These are phyloP conservation scores for Septoria linicola DNA, from an alignment of 2,329 filamentous ascomycete genomes.

Conservation along the genomic window DNA sequence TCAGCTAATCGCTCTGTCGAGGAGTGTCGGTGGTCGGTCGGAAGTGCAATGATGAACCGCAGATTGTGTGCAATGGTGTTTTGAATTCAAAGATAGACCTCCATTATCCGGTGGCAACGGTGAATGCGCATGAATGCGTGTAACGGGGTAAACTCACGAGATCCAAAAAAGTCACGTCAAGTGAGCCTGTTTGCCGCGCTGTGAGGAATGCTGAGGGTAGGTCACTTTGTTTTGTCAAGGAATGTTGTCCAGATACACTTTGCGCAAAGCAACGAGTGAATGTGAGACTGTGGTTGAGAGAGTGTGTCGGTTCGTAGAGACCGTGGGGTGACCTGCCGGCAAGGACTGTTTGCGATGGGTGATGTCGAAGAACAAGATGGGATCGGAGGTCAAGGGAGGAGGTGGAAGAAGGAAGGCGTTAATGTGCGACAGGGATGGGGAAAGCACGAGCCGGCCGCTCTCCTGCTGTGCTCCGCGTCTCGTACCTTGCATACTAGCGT, in stretches of 20 bases:
- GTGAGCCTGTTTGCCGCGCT: conserved; percentile 8
- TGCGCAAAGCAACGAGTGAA: not conserved
- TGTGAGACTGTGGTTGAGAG: not conserved
- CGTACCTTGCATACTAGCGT: not conserved
- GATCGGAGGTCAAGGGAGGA: too few species aligned
- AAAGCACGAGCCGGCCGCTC: conserved; percentile 5
- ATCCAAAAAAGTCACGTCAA: conserved; percentile 16
- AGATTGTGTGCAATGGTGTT: not conserved
- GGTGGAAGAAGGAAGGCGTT: not conserved
- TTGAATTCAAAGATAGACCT: not conserved
- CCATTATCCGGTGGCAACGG: not conserved
- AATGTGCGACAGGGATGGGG: conserved; percentile 2
- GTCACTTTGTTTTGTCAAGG: conserved; percentile 9
- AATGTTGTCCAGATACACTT: conserved; percentile 15
- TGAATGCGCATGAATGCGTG: not conserved
- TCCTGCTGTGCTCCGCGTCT: too few species aligned
- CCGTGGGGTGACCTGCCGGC: not conserved
- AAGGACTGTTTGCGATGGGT: too few species aligned
- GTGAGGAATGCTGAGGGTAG: conserved; percentile 20
- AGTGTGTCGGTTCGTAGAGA: too few species aligned
- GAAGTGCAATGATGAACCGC: not conserved
- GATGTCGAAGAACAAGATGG: not conserved
- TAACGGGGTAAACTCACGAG: conserved; percentile 15
- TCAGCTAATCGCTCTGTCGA: conserved; percentile 20
- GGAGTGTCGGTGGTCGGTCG: not conserved